Evolutionary conservation across 495 filamentous ascomycete genomes (phyloP), one percentile per base, ranked within the genome.

Genomic region (Stereocaulon alpinum): DNA sequence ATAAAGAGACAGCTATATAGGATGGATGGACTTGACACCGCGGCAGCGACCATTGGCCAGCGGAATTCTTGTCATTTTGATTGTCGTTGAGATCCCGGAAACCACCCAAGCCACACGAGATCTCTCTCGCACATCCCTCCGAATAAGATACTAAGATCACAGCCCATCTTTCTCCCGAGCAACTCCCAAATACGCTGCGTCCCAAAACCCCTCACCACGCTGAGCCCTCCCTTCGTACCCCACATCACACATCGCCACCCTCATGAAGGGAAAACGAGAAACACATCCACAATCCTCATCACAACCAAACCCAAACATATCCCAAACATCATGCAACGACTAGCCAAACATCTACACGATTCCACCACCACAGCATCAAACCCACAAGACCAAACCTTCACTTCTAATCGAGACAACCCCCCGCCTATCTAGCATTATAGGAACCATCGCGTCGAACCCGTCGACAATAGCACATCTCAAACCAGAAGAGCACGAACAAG

Each of bases 311-410:
- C 1, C 5, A 6, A 22, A 1, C 6, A 3, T 58, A 34, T 42
- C 6, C 44, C 4, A 2, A 11, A n/a, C 50, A 58, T 34, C 37
- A 50, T 14, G 17, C 24, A 40, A 30, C n/a, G 11, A 32, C 0
- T 40, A 45, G 56, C n/a, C n/a, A n/a, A n/a, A 37, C 56, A 45
- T 12, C 56, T 58, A 20, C 12, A 15, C 6, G 56, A 58, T 11
- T 51, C 50, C 24, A 29, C 41, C 12, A 51, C 32, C 37, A 32
- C 56, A 42, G 44, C 44, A 4, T 45, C 34, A 11, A 40, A 58
- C 10, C 34, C 50, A 17, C 34, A 58, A 17, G 4, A 51, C 37
- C 14, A 50, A 27, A 47, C 27, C 4, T 20, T 58, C 1, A 34
- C 32, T 9, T 49, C 50, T 34, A 32, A 30, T n/a, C 22, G 2